phyloP scores from a whole-genome alignment of 345 rosid species.

The Clausena lansium region DNA sequence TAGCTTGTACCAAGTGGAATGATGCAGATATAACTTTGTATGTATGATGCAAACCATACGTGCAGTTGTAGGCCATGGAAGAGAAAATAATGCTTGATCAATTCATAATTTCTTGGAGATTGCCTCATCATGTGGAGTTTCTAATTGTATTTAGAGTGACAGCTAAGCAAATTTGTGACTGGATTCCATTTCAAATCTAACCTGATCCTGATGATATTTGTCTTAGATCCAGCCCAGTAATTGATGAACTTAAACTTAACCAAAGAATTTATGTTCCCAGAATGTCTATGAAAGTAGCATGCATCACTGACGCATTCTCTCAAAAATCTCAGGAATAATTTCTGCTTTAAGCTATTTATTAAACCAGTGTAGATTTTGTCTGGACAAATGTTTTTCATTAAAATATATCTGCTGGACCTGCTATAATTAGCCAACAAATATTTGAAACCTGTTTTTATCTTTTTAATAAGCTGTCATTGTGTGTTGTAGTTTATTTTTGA shows the following conservation, averaged over 20 bases:
- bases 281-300: not conserved
- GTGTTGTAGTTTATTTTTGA: constrained; percentile 59
- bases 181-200: not conserved
- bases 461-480: not conserved
- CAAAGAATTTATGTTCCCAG: not conserved
- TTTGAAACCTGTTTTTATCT: not conserved
- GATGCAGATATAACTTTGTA: not conserved
- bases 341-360: not conserved
- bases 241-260: not conserved
- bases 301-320: not conserved
- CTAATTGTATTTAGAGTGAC: not conserved
- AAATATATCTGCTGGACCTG: constrained; percentile 1
- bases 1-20: not conserved
- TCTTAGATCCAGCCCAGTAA: not conserved
- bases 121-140: not conserved
- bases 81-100: not conserved
- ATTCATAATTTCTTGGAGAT: not conserved
- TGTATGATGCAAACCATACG: not conserved
- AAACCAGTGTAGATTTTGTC: not conserved
- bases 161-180: not conserved
- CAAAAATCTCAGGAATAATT: not conserved
- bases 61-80: not conserved
- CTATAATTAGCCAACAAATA: not conserved
- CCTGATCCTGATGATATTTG: not conserved
- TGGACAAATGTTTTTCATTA: not conserved